Base-by-base conservation (phyloP, 768 basidiomycete genomes). In the Crucibulum laeve region DNA sequence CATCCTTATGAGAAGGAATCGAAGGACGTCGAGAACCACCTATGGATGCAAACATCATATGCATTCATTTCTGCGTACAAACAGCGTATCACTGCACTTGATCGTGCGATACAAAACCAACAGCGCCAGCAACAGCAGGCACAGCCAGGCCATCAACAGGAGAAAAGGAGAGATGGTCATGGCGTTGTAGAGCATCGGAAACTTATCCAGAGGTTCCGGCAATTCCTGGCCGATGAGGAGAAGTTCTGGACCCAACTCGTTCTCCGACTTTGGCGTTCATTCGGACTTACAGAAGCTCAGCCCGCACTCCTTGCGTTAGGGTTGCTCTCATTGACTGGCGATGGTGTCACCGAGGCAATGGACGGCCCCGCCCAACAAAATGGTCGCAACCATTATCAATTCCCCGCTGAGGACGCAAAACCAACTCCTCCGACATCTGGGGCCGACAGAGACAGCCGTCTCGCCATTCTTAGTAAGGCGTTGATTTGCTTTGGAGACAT, bases 41-140 rank as follows among this genome's bases (percentile, higher is more conserved):
- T 95, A 6, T 95, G 92, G 91, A 89, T 92, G 80, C 86, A 91
- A 58, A 94, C 92, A 0, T 87, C 89, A 26, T 88, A 95, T 63
- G 73, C 79, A 28, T 80, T 91, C 65, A 95, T 95, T 50, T 69
- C 84, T 13, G 71, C 76, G 18, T 94, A 91, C 72, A 92, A 93
- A 61, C 76, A 84, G 49, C 79, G 73, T 37, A 78, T 94, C 54
- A 63, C 79, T 32, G 61, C 69, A 0, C 73, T 91, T 42, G 89
- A 92, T 65, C 78, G 73, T 30, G 62, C 66, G 13, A 61, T 76
- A 26, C 74, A 75, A 50, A 57, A 57, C 44, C 64, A 62, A 50
- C 62, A 52, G 38, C 69, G 62, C 25, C 61, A 61, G 49, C 68
- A 52, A 51, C 69, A 61, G 52, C 62, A 61, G n/a, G n/a, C n/a